These are phyloP conservation scores for Pythium phragmitis DNA, from an alignment of 352 stramenopile genomes.

Conservation along the genomic window DNA sequence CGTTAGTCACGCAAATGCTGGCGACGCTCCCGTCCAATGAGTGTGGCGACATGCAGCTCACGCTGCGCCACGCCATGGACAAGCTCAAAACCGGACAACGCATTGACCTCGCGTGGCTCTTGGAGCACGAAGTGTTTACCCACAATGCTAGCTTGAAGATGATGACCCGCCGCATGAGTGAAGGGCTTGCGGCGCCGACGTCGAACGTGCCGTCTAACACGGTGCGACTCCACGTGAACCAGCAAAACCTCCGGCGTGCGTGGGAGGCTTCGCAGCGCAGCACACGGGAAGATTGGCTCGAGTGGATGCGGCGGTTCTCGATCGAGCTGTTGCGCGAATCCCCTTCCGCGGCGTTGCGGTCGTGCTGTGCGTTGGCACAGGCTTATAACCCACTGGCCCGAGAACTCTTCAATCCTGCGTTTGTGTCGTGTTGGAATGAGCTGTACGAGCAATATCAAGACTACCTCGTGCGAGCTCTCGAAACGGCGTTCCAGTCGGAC, in stretches of 20 bases:
- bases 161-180: conserved; percentile 20
- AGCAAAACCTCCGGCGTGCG: conserved; percentile 81
- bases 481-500: conserved; percentile 93
- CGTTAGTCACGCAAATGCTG: conserved; percentile 67
- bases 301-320: conserved; percentile 98
- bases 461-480: conserved; percentile 93
- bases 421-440: conserved; percentile 99
- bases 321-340: conserved; percentile 97
- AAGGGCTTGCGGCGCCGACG: conserved; percentile 29
- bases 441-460: conserved; percentile 90
- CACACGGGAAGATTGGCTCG: conserved; percentile 95
- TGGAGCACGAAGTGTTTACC: conserved; percentile 53
- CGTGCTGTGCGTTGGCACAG: conserved; percentile 95
- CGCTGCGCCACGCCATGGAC: conserved; percentile 54
- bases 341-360: conserved; percentile 93
- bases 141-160: conserved; percentile 26
- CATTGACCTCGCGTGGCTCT: conserved; percentile 42
- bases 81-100: conserved; percentile 44
- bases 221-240: conserved; percentile 89
- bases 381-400: conserved; percentile 97
- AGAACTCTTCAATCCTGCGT: conserved; percentile 99
- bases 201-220: conserved; percentile 51
- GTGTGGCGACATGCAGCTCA: conserved; percentile 44
- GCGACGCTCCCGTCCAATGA: conserved; percentile 48
- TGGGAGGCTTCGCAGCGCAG: conserved; percentile 84